Evolutionary conservation across 2,329 filamentous ascomycete species (phyloP), one percentile per base, ranked within the genome.

Genomic region (Thermothelomyces thermophilus): DNA sequence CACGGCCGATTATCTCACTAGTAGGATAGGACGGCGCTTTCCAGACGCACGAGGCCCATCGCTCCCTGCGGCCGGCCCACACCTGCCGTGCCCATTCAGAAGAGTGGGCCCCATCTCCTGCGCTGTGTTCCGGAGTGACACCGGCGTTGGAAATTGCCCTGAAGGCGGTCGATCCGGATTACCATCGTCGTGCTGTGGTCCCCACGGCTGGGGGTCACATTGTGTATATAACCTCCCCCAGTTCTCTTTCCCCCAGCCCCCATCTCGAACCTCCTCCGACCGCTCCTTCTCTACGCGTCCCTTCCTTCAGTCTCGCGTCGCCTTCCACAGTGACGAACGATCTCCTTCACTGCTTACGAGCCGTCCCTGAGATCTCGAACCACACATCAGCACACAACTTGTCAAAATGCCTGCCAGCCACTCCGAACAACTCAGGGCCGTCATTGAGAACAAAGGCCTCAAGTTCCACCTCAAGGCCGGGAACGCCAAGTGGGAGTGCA

Each of bases 401-500:
- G 17, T 28, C 46, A 56, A 53, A 10, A 58, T 60, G 56, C 54
- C 58, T 51, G 41, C 51, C 40, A 8, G 50, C 24, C 20, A 40
- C 35, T 35, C 52, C 5, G 53, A 58, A 26, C 11, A 50, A 36
- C 55, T 61, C 51, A 55, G 55, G 42, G 9, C 48, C 46, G 53
- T 69, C 24, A 66, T 71, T 46, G 64, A 72, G 54, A 66, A 63
- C 58, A 63, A 58, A 52, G 69, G 65, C 51, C 66, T 76, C 66
- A 67, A 67, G 62, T 76, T 76, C 65, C 61, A 70, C 41, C 69
- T 76, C 64, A 69, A 68, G 64, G 65, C 72, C 35, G 71, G 71
- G 52, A 64, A 51, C 41, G 56, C 58, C 53, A 65, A 63, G 58
- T 68, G 66, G 58, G 55, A 63, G 41, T 74, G 72, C 62, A 68